Conservation (phyloP, 2,329 filamentous ascomycete species). For the Chaetothyriales sp. region DNA sequence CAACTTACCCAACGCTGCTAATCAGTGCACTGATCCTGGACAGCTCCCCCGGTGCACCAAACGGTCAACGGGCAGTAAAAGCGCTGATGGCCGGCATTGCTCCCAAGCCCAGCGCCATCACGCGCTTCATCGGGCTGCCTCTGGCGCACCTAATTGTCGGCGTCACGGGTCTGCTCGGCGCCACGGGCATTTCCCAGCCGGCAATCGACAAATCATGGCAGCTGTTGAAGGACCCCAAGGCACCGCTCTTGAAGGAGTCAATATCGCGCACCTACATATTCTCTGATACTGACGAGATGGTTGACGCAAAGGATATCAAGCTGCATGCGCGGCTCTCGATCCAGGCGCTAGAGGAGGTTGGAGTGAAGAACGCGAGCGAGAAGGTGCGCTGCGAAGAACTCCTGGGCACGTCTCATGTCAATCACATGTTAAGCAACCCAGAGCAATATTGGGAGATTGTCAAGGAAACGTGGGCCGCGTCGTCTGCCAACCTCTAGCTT, state of each 20-base stretch:
- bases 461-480: conserved; percentile 31
- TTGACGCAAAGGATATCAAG: conserved; percentile 37
- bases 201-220: conserved; percentile 22
- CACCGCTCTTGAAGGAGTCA: conserved; percentile 29
- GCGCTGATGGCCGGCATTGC: conserved; percentile 5
- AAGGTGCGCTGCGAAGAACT: conserved; percentile 35
- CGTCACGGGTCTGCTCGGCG: conserved; percentile 24
- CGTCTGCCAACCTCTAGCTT: too few relatives aligned
- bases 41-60: conserved; percentile 15
- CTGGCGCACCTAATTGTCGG: conserved; percentile 18
- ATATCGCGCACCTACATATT: conserved; percentile 41
- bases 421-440: conserved; percentile 34
- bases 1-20: conserved; percentile 28
- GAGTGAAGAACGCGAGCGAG: conserved; percentile 2
- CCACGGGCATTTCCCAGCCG: conserved; percentile 22
- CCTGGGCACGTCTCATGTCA: conserved; percentile 37
- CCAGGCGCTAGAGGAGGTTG: conserved; percentile 24
- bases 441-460: conserved; percentile 40
- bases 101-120: conserved; percentile 3
- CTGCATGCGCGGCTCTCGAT: conserved; percentile 33
- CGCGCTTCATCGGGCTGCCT: conserved; percentile 1
- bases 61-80: neutral
- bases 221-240: conserved; percentile 22
- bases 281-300: conserved; percentile 35
- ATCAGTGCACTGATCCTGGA: conserved; percentile 40